A percentile compares a stretch with the other conserved stretches of the same genome.
phyloP scores from a whole-genome alignment of 805 yeast genomes.

The Myxozyma geophila region DNA sequence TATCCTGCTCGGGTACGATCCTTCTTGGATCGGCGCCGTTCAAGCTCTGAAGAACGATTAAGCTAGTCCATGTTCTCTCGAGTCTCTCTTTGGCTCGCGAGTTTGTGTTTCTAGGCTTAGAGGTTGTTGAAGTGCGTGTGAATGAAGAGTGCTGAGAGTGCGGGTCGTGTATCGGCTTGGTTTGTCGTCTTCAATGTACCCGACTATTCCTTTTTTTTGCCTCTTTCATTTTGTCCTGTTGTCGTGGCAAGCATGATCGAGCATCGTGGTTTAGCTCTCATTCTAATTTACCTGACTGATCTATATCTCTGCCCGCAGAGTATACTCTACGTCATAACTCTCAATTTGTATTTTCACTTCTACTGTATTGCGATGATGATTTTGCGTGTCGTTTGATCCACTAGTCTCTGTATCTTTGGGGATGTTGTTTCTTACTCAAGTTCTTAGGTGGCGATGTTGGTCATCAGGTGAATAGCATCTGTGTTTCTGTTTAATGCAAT shows the following conservation, averaged over 20 bases:
- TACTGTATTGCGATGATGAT: constrained; percentile 14
- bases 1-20: constrained; percentile 6
- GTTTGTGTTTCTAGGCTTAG: constrained; percentile 1
- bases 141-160: constrained; percentile 16
- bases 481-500: constrained; percentile 10
- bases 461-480: constrained; percentile 37
- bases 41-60: constrained; percentile 22
- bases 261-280: too few species aligned
- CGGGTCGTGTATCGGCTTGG: constrained; percentile 14
- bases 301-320: too few species aligned
- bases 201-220: background rate
- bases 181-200: constrained; percentile 2
- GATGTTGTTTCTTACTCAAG: constrained; percentile 25
- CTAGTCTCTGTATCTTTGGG: constrained; percentile 13
- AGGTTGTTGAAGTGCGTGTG: constrained; percentile 26
- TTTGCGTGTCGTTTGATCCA: constrained; percentile 13
- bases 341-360: too few species aligned
- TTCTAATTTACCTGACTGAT: too few species aligned
- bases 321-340: too few species aligned
- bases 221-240: constrained; percentile 1
- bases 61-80: constrained; percentile 1
- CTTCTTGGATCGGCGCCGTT: constrained; percentile 9
- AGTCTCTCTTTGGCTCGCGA: background rate
- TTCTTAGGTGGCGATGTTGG: constrained; percentile 39
- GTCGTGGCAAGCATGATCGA: background rate